Base-by-base conservation (phyloP, 1,284 basidiomycete genomes). In the Microbotryomycetes sp. region DNA sequence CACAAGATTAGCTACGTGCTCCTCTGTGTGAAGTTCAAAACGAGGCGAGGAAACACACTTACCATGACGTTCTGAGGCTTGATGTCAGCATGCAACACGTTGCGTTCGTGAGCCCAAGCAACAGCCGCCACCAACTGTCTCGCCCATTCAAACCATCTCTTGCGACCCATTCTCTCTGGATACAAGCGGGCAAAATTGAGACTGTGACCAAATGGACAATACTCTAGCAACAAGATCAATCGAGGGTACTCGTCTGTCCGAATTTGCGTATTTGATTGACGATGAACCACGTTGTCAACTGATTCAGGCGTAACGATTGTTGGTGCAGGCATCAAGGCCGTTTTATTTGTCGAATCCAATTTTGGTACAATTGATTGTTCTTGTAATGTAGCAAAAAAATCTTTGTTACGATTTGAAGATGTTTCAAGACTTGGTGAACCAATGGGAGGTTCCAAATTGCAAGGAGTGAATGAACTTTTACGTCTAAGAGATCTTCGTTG, bases 1-100 rank as follows among this genome's bases (percentile, higher is more conserved):
- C n/a, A n/a, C n/a, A n/a, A n/a, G n/a, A n/a, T n/a, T n/a, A n/a
- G n/a, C n/a, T n/a, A n/a, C n/a, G n/a, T n/a, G n/a, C n/a, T n/a
- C n/a, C n/a, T n/a, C n/a, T n/a, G n/a, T n/a, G n/a, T n/a, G n/a
- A n/a, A n/a, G n/a, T n/a, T n/a, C n/a, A n/a, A n/a, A n/a, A n/a
- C n/a, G n/a, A n/a, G n/a, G 22, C 7, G 15, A 12, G 45, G 29
- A 19, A 52, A n/a, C n/a, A 47, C n/a, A 49, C 61, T 25, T 16
- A 70, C 66, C 30, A 73, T 64, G 49, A 74, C 65, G 56, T 73
- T 75, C 48, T 72, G 73, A 42, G 78, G 77, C 70, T 80, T 80
- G 65, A 80, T 68, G 70, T 80, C 79, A 16, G 75, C 77, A 63
- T 80, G 78, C 26, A 80, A 69, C 23, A 80, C 74, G 6, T 76